Evolutionary conservation across 805 yeast genomes (phyloP).

Genomic region (Sugiyamaella lignohabitans): DNA sequence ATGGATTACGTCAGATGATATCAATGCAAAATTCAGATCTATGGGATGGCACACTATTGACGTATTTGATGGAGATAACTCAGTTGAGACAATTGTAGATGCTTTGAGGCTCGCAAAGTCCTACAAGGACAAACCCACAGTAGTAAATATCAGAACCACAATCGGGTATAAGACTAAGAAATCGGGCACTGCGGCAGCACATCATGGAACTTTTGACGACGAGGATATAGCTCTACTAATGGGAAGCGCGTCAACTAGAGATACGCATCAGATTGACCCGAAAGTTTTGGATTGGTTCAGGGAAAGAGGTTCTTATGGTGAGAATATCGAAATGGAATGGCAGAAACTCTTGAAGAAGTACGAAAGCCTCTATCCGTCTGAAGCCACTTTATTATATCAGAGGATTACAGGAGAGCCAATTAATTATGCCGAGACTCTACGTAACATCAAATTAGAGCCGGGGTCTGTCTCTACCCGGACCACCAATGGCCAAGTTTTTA

Average conservation of each 20-base stretch:
- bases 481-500: conserved; percentile 23
- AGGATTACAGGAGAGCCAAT: background rate
- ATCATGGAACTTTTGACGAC: conserved; percentile 35
- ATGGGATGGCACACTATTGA: conserved; percentile 36
- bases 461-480: conserved; percentile 9
- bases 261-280: background rate
- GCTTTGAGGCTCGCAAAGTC: conserved; percentile 34
- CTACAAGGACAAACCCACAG: conserved; percentile 31
- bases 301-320: background rate
- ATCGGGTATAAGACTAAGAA: conserved; percentile 34
- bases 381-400: background rate
- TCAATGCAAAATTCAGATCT: conserved; percentile 32
- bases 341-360: too few relatives aligned
- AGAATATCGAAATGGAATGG: background rate
- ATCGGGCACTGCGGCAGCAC: conserved; percentile 31
- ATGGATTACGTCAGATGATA: conserved; percentile 31
- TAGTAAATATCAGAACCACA: conserved; percentile 32
- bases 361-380: background rate
- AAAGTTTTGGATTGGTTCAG: background rate
- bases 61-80: conserved; percentile 31
- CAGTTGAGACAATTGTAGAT: conserved; percentile 29
- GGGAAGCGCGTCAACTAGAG: background rate
- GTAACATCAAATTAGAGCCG: background rate
- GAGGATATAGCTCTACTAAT: conserved; percentile 20
- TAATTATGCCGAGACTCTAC: background rate